Base-by-base conservation (phyloP, 2,329 filamentous ascomycete genomes). In the Gaeumannomyces sp. region DNA sequence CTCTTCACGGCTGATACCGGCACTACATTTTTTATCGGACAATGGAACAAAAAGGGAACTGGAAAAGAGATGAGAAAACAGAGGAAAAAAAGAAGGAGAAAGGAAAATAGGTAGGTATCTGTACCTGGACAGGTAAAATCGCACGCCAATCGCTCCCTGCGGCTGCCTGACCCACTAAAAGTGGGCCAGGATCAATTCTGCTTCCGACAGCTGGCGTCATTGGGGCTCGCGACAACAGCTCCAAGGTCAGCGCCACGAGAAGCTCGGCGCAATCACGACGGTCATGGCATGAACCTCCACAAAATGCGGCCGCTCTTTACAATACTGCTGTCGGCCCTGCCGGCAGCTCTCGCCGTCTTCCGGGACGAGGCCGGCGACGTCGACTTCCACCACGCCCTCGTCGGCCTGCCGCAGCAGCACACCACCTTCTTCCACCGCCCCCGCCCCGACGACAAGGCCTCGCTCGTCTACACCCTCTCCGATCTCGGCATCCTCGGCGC, bases 371-470 rank as follows among this genome's bases (percentile, higher is more conserved):
- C 96, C 70, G 93, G 89, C 79, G 85, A 92, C 71, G 86, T 96
- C 75, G 95, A 99, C 78, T 98, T 93, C 80, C 94, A 98, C 78
- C 88, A 96, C 79, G 87, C 91, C 69, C 88, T 98, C 61, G 81
- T 99, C 72, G 95, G 95, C 72, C 79, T 91, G 53, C 93, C 95
- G 64, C 89, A 90, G 75, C 81, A 86, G 74, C 86, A 91, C 68
- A 91, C 92, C 67, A 97, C 94, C 70, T 96, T 98, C 84, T 98
- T 98, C 85, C 92, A 97, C 79, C 89, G 89, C 70, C 94, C 95
- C 56, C 85, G 90, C 72, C 83, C 86, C 68, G 86, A 89, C 70
- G 93, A 94, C 68, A 92, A 91, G 76, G 93, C 93, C 50, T 94
- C 91, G 64, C 83, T 99, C 53, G 83, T 99, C 63, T 99, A 97